Conservation (phyloP, 225 moss, liverwort and hornwort genomes). For the Pleurozium schreberi region DNA sequence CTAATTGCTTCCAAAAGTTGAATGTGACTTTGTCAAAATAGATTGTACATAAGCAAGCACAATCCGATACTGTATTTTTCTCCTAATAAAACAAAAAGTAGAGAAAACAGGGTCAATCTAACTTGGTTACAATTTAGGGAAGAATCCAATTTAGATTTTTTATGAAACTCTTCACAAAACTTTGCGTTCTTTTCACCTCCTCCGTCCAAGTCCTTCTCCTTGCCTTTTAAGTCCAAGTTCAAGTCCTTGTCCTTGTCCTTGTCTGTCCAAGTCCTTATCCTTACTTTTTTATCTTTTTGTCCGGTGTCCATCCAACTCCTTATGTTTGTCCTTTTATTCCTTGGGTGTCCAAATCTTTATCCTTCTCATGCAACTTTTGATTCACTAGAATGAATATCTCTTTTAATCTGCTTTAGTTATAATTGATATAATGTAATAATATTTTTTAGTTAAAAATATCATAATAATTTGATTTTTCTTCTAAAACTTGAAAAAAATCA, state of each 20-base stretch:
- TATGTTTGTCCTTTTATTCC: rapidly evolving
- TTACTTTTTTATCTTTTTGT: too few species aligned
- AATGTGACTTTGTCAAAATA: neutral
- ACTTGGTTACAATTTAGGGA: rapidly evolving
- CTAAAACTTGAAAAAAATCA: too few species aligned
- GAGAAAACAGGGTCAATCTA: rapidly evolving
- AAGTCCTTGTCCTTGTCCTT: neutral
- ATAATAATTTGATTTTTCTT: neutral
- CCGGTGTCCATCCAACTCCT: rapidly evolving
- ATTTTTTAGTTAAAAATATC: neutral
- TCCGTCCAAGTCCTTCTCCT: too few species aligned
- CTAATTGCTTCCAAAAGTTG: neutral
- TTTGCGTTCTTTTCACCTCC: rapidly evolving
- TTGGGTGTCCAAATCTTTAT: neutral
- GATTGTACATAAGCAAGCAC: rapidly evolving
- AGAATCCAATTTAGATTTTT: rapidly evolving
- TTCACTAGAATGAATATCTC: neutral
- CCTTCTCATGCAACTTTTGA: neutral
- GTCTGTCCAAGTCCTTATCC: neutral
- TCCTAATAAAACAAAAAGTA: neutral
- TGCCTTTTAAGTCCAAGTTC: too few species aligned
- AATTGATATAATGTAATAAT: neutral
- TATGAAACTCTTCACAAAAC: neutral
- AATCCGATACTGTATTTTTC: neutral
- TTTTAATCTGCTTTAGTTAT: neutral